Percentiles rank a stretch among this genome's conserved stretches.
These are phyloP conservation scores for Trichopus zeylanicus DNA, from an alignment of 116 monocot genomes.

Conservation along the genomic window DNA sequence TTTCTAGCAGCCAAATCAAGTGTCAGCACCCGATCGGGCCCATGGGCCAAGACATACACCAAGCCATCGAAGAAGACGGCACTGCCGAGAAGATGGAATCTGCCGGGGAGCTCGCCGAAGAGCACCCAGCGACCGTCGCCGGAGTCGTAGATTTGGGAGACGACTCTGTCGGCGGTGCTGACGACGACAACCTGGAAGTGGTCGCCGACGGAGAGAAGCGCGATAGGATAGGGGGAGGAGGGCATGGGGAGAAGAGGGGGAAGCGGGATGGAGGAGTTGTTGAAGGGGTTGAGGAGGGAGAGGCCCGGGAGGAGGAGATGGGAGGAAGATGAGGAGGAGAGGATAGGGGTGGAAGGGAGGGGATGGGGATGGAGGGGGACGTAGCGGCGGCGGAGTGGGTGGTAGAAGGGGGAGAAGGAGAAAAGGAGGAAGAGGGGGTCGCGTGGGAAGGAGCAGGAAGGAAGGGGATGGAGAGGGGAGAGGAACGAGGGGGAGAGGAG, in stretches of 20 bases:
- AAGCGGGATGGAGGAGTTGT: background rate
- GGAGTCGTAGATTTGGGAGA: constrained; percentile 36
- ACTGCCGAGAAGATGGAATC: constrained; percentile 23
- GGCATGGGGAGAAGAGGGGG: constrained; percentile 4
- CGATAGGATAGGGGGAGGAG: constrained; percentile 7
- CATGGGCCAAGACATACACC: constrained; percentile 23
- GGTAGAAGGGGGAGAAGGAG: constrained; percentile 9
- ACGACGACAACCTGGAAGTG: constrained; percentile 33
- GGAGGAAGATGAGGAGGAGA: background rate
- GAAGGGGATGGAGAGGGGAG: constrained; percentile 9
- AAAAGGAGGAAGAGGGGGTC: constrained; percentile 3
- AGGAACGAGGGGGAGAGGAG: constrained; percentile 18
- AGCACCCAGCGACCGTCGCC: constrained; percentile 14
- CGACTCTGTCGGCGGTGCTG: constrained; percentile 11
- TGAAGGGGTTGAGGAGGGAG: background rate
- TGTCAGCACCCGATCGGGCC: constrained; percentile 25
- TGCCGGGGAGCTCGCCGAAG: constrained; percentile 14
- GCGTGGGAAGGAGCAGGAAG: background rate
- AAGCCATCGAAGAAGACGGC: constrained; percentile 14
- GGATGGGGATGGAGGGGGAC: constrained; percentile 16
- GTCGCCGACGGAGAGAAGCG: constrained; percentile 22
- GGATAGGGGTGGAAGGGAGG: background rate
- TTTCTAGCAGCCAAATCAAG: constrained; percentile 14
- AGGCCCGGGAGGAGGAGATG: background rate
- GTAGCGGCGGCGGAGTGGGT: constrained; percentile 11